Base-by-base conservation (phyloP, 768 basidiomycete genomes). In the Steccherinum ochraceum region DNA sequence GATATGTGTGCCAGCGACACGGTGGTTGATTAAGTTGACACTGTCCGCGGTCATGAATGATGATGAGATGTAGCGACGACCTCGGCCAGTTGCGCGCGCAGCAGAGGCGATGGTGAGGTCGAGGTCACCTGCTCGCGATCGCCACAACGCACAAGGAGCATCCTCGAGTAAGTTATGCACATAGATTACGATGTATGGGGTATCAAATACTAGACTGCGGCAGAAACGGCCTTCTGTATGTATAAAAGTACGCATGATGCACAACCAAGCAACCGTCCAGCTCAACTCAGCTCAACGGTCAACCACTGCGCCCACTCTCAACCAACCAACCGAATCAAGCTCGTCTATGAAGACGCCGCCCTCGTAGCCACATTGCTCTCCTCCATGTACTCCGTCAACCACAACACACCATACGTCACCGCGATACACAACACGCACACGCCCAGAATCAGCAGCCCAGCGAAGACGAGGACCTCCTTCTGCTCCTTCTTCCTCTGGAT, bases 401-500 rank as follows among this genome's bases (percentile, higher is more conserved):
- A 2, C 12, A 47, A 3, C 11, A 47, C 24, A 47, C n/a, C 30
- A 47, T 47, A 47, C 16, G 25, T 24, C 13, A 50, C 40, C 19
- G 24, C 49, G 12, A 50, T 20, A 20, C 49, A 24, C 35, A 50
- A 21, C 41, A 7, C 41, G n/a, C 35, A 2, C 12, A 50, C 25
- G 1, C n/a, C 39, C 30, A 43, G 12, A 20, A 50, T 24, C 16
- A 42, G 19, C 18, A n/a, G 13, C 19, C 35, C 19, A 19, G 35
- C 41, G 21, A 41, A 50, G 5, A 25, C 18, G 40, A 50, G 27
- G 16, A 50, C 10, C 24, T 50, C 49, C 42, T 19, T 27, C 35
- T 40, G 49, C n/a, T 19, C 18, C 35, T 24, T 41, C 35, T 43
- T 21, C 11, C 5, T 19, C 41, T 19, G 13, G 16, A 19, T 13